phyloP scores from a whole-genome alignment of 148 eudicot genomes.

The Mesembryanthemum crystallinum region DNA sequence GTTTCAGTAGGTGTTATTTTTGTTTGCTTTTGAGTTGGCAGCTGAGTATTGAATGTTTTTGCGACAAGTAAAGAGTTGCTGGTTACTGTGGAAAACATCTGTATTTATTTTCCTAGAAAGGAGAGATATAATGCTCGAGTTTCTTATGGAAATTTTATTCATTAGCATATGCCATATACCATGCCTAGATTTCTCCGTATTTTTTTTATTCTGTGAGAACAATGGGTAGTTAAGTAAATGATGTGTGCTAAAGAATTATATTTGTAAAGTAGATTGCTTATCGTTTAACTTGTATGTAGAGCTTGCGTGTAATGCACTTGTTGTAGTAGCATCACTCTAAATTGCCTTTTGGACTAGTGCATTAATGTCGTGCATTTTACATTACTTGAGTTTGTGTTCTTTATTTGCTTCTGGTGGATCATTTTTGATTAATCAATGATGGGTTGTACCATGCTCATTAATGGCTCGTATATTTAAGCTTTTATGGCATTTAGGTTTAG shows the following conservation, averaged over 20 bases:
- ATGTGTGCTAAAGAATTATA: background rate
- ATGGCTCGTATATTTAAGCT: background rate
- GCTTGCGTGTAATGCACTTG: background rate
- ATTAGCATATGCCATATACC: too few relatives aligned
- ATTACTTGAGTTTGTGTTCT: background rate
- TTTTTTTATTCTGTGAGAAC: too few relatives aligned
- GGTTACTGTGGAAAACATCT: background rate
- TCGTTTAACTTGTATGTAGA: background rate
- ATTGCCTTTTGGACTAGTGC: background rate
- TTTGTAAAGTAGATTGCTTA: background rate
- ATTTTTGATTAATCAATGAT: background rate
- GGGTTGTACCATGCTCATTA: background rate
- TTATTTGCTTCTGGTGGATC: background rate
- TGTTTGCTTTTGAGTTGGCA: background rate
- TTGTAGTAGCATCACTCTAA: background rate
- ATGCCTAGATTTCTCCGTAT: too few relatives aligned
- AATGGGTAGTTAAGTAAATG: background rate
- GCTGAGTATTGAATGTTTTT: background rate
- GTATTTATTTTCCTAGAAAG: background rate
- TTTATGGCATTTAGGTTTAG: background rate
- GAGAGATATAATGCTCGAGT: background rate
- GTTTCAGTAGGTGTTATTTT: background rate
- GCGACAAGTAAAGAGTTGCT: background rate
- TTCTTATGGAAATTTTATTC: background rate
- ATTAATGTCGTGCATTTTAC: background rate